Evolutionary conservation across 164 flowering plant species (phyloP), one percentile per base, ranked within the genome.

Genomic region (Chimonanthus salicifolius): DNA sequence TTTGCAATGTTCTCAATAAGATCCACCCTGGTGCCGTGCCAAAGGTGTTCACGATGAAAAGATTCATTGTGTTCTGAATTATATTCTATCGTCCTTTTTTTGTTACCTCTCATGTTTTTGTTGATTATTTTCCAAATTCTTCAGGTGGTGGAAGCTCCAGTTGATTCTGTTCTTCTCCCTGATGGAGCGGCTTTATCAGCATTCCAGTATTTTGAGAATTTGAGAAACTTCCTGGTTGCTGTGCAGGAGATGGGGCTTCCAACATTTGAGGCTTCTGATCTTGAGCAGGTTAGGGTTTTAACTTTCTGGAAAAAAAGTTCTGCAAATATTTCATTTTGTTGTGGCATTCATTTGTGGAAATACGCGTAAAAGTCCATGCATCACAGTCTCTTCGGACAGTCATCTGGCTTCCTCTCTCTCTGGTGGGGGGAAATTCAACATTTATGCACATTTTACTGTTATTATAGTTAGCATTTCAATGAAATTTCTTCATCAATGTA

Each of bases 161-260:
- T 80, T 75, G 99, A 92, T 86, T 76, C 97, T 33, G 86, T 86
- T 75, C 75, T 83, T 67, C 78, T 87, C 11, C 91, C 98, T 13
- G 97, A 96, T 87, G 99, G 97, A 62, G 97, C 97, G 3, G 97
- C 99, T 73, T 82, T 96, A 72, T 89, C 97, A 0, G 98, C 96
- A 13, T 96, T 78, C 80, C 99, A 96, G 80, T 96, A 94, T 76
- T 96, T 96, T 80, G 99, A 96, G 76, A 96, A 96, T 76, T 97
- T 92, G 68, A 90, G 98, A 79, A 96, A 96, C 70, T 94, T 92
- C 78, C 89, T 92, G 46, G 97, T 89, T 10, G 94, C 97, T 46
- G 84, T 81, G 71, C 88, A 92, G 81, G 95, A 91, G 74, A 49
- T 94, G 84, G 94, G 97, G 60, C 80, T 96, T 81, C 99, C 99